Conservation (phyloP, 208 protist genomes). For the Trypanosoma melophagium region DNA sequence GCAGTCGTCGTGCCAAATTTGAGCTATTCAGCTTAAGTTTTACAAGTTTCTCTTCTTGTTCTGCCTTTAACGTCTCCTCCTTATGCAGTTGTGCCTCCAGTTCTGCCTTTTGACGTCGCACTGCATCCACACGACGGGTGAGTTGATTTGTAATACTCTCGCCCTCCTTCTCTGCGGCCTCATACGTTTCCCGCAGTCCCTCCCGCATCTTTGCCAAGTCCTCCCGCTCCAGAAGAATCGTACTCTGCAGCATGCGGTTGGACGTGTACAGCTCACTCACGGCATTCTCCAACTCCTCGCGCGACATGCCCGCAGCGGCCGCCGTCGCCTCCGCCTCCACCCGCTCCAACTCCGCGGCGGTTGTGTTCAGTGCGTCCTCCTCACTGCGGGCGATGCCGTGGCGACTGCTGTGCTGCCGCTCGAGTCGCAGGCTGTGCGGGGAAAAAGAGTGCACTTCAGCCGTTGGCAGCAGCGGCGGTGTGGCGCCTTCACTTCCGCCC, state of each 20-base stretch:
- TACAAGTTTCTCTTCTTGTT: slow-evolving; percentile 48
- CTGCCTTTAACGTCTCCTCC: slow-evolving; percentile 26
- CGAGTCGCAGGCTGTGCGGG: background rate
- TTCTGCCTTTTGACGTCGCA: slow-evolving; percentile 45
- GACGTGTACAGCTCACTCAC: slow-evolving; percentile 44
- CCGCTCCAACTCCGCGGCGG: background rate
- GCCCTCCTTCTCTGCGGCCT: slow-evolving; percentile 57
- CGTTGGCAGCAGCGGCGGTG: slow-evolving; percentile 1
- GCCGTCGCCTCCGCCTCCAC: slow-evolving; percentile 33
- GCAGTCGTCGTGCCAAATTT: slow-evolving; percentile 47
- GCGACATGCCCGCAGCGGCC: slow-evolving; percentile 42
- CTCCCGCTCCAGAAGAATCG: slow-evolving; percentile 48
- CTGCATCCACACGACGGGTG: slow-evolving; percentile 54
- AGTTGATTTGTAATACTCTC: slow-evolving; percentile 75
- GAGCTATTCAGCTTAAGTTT: slow-evolving; percentile 44
- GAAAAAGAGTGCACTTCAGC: background rate
- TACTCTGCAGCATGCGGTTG: slow-evolving; percentile 47
- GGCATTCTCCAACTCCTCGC: slow-evolving; percentile 42
- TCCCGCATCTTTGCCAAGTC: slow-evolving; percentile 43
- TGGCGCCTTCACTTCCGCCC: background rate
- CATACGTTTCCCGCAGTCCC: slow-evolving; percentile 56
- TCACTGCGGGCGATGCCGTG: background rate
- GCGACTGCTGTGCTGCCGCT: slow-evolving; percentile 12
- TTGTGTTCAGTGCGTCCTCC: background rate
- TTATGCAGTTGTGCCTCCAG: slow-evolving; percentile 37